Evolutionary conservation across 2,329 filamentous ascomycete genomes (phyloP), one percentile per base, ranked within the genome.

Genomic region (Colletotrichum cereale): DNA sequence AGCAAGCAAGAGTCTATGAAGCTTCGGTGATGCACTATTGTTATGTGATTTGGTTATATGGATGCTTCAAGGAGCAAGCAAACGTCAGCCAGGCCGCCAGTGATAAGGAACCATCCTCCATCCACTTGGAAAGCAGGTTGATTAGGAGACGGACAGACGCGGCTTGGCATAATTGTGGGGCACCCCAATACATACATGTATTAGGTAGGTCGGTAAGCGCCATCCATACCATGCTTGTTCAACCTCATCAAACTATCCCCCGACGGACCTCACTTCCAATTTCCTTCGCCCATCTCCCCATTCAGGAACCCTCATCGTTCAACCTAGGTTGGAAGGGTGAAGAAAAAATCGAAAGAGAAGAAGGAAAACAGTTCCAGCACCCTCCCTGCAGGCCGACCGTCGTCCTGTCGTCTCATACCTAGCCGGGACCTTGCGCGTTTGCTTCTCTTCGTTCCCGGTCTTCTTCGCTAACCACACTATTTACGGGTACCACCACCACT

Each of bases 191-290:
- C 50, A 55, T 55, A 21, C 31, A 26, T 21, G 50, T n/a, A 36
- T 21, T 55, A 34, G 40, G 31, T 50, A 50, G 12, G 8, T 47
- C n/a, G n/a, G n/a, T 53, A 63, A 40, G 48, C 61, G 48, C 61
- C 61, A 34, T 42, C 24, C 36, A 26, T 42, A 12, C 42, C 61
- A 31, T 55, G 48, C 38, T 55, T 34, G 26, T 44, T 42, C 36
- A 26, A 63, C 48, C 48, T 63, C 70, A 62, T 38, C n/a, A 67
- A 57, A 67, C 48, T 52, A 16, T 24, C n/a, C 68, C 56, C 38
- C 53, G 48, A 53, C 53, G 53, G 44, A 29, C 52, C 63, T 47
- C 44, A 44, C 47, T 67, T 57, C 53, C 55, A 65, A 70, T 62
- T 53, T 58, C 66, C 66, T 36, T 31, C 55, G 29, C 21, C n/a